Evolutionary conservation across 345 rosid species (phyloP), one percentile per base, ranked within the genome.

Genomic region (Abelmoschus esculentus): DNA sequence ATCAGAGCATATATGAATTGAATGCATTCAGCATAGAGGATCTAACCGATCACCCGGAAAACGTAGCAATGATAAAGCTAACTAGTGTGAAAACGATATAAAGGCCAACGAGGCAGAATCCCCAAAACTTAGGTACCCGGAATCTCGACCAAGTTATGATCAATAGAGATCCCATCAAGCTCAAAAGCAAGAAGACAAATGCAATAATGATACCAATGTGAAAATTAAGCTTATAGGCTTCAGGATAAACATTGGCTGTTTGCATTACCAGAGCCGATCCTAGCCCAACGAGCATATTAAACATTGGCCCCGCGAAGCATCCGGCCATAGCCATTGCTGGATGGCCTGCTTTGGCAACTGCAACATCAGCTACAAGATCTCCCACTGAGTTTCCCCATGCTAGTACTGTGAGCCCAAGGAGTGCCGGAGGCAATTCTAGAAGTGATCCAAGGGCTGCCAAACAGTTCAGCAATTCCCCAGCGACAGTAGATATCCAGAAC

Each of bases 271-370:
- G 77, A 57, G 97, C 97, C 0, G 83, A 69, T 73, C 97, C 99
- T 15, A 95, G 96, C 56, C 99, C 99, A 44, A 91, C 91, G 67
- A 91, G 96, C 99, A 95, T 95, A 77, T 95, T 95, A 73, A 95
- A 95, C 99, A 95, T 91, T 2, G 97, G 99, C 50, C 99, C 92
- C 0, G 97, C 97, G 58, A 95, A 95, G 80, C 99, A 95, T 32
- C 99, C 97, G n/a, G 99, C 97, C 97, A 93, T 93, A 15, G 99
- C 99, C 99, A 95, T 91, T 38, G 91, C 90, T 53, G 99, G 99
- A 69, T 93, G 89, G 38, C 99, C 99, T 1, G 99, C 96, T 83
- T 85, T 95, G 67, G 99, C 99, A 26, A 95, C 88, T 4, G 99
- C 97, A 9, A 95, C 96, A 36, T 95, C 97, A 8, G 97, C 96